Evolutionary conservation across 2,329 filamentous ascomycete genomes (phyloP).

Genomic region (Aspergillus spinulosporus): DNA sequence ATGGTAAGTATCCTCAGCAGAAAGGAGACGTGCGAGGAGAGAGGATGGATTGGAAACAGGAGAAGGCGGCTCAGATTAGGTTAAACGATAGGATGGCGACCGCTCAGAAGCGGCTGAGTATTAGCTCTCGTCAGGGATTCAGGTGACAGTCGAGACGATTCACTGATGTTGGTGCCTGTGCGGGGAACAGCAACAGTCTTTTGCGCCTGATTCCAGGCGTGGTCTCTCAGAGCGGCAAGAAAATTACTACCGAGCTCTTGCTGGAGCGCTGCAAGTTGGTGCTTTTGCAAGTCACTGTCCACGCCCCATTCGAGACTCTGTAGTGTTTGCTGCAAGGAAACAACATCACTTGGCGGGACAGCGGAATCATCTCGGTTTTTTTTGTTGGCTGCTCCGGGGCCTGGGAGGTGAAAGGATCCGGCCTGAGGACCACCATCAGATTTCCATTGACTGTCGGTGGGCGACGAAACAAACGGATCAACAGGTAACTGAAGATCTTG

Average conservation of each 20-base stretch:
- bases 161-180: slow-evolving; percentile 34
- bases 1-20: too few relatives aligned
- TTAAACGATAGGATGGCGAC: slow-evolving; percentile 35
- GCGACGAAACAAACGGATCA: slow-evolving; percentile 26
- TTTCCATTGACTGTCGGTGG: slow-evolving; percentile 33
- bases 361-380: slow-evolving; percentile 21
- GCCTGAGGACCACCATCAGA: slow-evolving; percentile 34
- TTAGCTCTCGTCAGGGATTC: slow-evolving; percentile 37
- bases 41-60: too few relatives aligned
- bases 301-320: slow-evolving; percentile 40
- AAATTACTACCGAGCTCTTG: slow-evolving; percentile 85
- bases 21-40: too few relatives aligned
- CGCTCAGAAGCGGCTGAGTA: slow-evolving; percentile 44
- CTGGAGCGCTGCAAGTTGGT: slow-evolving; percentile 82
- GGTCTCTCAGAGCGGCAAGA: slow-evolving; percentile 81
- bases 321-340: slow-evolving; percentile 27
- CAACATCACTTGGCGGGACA: slow-evolving; percentile 18
- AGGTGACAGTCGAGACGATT: slow-evolving; percentile 33
- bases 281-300: slow-evolving; percentile 76
- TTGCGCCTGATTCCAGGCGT: slow-evolving; percentile 54
- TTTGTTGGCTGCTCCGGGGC: slow-evolving; percentile 21
- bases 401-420: slow-evolving; percentile 27
- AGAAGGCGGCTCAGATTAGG: not conserved
- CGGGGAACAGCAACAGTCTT: slow-evolving; percentile 33
- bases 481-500: slow-evolving; percentile 33